Conservation (phyloP, 345 rosid species). For the Rhizophora mangle region DNA sequence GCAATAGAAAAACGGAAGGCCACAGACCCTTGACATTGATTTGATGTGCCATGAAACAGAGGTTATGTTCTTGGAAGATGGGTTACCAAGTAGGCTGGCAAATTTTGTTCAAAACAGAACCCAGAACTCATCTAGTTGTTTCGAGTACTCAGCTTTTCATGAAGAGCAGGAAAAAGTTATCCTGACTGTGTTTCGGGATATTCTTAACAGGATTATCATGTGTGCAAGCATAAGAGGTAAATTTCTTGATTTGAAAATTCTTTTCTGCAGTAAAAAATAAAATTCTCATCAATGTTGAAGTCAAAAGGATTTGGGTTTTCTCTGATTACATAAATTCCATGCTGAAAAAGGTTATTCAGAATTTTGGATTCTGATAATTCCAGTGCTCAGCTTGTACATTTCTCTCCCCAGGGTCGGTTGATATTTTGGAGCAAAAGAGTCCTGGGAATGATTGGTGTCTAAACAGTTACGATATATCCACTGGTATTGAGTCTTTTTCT, state of each 20-base stretch:
- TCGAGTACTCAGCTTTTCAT: conserved; percentile 36
- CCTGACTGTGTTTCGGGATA: conserved; percentile 48
- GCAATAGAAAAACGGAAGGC: conserved; percentile 23
- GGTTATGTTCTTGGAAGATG: conserved; percentile 16
- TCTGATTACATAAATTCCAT: not conserved
- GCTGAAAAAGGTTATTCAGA: conserved; percentile 25
- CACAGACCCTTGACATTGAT: conserved; percentile 51
- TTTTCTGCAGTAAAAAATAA: conserved; percentile 14
- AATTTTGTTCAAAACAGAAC: not conserved
- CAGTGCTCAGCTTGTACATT: no score
- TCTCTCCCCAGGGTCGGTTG: not conserved
- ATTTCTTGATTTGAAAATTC: conserved; percentile 7
- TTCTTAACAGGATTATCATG: conserved; percentile 45
- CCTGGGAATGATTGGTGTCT: not conserved
- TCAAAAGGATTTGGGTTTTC: conserved; percentile 6
- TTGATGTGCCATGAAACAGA: conserved; percentile 65
- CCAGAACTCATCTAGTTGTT: conserved; percentile 14
- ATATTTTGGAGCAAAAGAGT: conserved; percentile 8
- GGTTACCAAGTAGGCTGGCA: conserved; percentile 1
- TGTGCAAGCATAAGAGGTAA: conserved; percentile 52
- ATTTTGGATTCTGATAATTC: not conserved
- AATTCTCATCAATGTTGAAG: not conserved
- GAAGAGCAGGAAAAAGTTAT: conserved; percentile 55
- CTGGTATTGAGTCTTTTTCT: conserved; percentile 12
- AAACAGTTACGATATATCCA: not conserved